Conservation (phyloP, 2,329 filamentous ascomycete species). For the Diaporthe capsici region DNA sequence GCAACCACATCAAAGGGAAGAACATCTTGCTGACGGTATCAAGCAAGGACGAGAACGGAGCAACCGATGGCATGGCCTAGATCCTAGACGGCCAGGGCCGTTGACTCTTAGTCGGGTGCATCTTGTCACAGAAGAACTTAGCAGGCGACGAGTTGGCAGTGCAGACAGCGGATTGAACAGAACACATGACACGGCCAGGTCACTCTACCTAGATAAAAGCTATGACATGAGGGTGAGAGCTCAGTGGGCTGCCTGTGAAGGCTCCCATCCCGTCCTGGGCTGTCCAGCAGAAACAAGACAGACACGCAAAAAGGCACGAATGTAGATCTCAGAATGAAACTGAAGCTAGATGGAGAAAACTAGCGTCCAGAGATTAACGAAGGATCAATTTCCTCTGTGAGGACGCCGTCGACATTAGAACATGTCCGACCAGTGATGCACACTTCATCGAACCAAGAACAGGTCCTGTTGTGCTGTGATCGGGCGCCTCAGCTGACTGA, state of each 20-base stretch:
- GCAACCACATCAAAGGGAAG: constrained; percentile 1
- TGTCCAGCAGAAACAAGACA: neutral
- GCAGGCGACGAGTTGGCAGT: neutral
- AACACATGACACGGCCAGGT: no score
- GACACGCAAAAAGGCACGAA: constrained; percentile 43
- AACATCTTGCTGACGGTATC: neutral
- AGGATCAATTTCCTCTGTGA: constrained; percentile 66
- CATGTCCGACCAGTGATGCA: constrained; percentile 47
- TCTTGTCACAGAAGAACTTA: neutral
- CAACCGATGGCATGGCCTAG: neutral
- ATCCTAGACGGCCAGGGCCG: neutral
- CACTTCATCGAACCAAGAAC: constrained; percentile 47
- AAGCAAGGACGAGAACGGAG: neutral
- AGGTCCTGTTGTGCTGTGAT: constrained; percentile 46
- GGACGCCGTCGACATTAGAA: constrained; percentile 51
- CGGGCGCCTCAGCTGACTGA: constrained; percentile 67
- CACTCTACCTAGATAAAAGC: neutral
- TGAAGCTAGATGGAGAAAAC: constrained; percentile 63
- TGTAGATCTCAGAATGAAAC: constrained; percentile 74
- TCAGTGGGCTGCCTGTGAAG: neutral
- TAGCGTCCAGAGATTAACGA: constrained; percentile 71
- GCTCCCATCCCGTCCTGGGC: no score
- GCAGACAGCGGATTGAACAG: neutral
- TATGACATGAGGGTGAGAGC: neutral
- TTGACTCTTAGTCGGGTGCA: neutral